Evolutionary conservation across 305 asterid species (phyloP).

Genomic region (Ilex paraguariensis): DNA sequence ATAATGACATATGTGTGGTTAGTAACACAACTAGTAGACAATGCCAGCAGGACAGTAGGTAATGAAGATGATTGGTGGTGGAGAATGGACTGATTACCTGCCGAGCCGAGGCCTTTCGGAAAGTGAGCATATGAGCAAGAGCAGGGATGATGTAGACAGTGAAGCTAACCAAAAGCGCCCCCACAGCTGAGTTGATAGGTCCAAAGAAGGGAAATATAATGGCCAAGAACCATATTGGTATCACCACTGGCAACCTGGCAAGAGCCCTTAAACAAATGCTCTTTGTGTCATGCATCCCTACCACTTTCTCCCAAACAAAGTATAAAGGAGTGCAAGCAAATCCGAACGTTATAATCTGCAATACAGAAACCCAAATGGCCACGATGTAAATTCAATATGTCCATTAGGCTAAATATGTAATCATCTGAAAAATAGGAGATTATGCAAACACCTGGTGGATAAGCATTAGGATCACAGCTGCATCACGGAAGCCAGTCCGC

Average conservation of each 20-base stretch:
- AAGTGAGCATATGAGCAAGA: constrained; percentile 56
- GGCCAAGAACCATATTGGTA: constrained; percentile 54
- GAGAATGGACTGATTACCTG: constrained; percentile 24
- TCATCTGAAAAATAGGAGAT: neutral
- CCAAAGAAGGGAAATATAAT: constrained; percentile 58
- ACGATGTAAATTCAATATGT: too few relatives aligned
- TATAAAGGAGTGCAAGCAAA: constrained; percentile 56
- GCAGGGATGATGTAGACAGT: constrained; percentile 58
- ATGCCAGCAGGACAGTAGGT: neutral
- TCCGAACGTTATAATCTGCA: constrained; percentile 57
- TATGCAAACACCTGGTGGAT: constrained; percentile 48
- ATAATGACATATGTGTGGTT: too few relatives aligned
- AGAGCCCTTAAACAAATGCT: constrained; percentile 49
- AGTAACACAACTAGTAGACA: too few relatives aligned
- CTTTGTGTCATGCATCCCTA: constrained; percentile 41
- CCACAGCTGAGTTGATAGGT: constrained; percentile 58
- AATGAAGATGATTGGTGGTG: neutral
- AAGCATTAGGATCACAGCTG: constrained; percentile 58
- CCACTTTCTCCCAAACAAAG: constrained; percentile 64
- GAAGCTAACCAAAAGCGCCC: constrained; percentile 53
- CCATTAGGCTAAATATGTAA: neutral
- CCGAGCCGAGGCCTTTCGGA: constrained; percentile 39
- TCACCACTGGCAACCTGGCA: constrained; percentile 45
- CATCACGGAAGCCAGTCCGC: constrained; percentile 32
- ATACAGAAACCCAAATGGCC: neutral